Evolutionary conservation across 495 filamentous ascomycete species (phyloP).

Genomic region (Aspergillus wentii): DNA sequence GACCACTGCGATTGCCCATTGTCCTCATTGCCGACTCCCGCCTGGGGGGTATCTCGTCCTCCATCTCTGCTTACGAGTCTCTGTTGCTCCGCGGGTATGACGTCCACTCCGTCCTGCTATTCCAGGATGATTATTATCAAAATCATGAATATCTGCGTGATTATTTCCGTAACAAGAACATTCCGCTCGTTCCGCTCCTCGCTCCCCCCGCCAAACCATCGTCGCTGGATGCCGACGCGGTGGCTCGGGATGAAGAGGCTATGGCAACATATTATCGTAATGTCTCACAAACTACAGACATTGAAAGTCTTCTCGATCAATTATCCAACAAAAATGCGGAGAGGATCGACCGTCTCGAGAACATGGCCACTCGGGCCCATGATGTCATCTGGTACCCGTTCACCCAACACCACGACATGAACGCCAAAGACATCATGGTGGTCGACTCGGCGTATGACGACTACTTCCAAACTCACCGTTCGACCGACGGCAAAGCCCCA

Average conservation of each 20-base stretch:
- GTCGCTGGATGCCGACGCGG: slow-evolving; percentile 20
- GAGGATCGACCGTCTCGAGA: slow-evolving; percentile 50
- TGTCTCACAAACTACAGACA: slow-evolving; percentile 29
- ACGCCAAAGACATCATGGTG: slow-evolving; percentile 52
- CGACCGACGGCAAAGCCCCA: slow-evolving; percentile 2
- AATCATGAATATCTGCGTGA: slow-evolving; percentile 59
- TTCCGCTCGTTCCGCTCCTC: slow-evolving; percentile 48
- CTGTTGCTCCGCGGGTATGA: slow-evolving; percentile 70
- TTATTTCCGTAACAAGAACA: slow-evolving; percentile 56
- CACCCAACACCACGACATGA: slow-evolving; percentile 65
- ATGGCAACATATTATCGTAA: slow-evolving; percentile 57
- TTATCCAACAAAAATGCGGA: slow-evolving; percentile 42
- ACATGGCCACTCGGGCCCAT: slow-evolving; percentile 53
- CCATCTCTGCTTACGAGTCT: slow-evolving; percentile 72
- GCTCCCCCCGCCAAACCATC: slow-evolving; percentile 43
- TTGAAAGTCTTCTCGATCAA: slow-evolving; percentile 36
- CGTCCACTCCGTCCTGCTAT: slow-evolving; percentile 58
- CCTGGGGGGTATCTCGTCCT: slow-evolving; percentile 68
- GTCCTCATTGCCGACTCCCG: slow-evolving; percentile 65
- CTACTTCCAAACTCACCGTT: slow-evolving; percentile 58
- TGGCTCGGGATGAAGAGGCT: slow-evolving; percentile 41
- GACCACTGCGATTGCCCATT: slow-evolving; percentile 64
- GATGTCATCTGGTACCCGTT: slow-evolving; percentile 75
- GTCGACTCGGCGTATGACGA: slow-evolving; percentile 76
- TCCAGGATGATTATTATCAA: slow-evolving; percentile 55